These are phyloP conservation scores for Monosporozyma aerobia DNA, from an alignment of 805 yeast species.

Conservation along the genomic window DNA sequence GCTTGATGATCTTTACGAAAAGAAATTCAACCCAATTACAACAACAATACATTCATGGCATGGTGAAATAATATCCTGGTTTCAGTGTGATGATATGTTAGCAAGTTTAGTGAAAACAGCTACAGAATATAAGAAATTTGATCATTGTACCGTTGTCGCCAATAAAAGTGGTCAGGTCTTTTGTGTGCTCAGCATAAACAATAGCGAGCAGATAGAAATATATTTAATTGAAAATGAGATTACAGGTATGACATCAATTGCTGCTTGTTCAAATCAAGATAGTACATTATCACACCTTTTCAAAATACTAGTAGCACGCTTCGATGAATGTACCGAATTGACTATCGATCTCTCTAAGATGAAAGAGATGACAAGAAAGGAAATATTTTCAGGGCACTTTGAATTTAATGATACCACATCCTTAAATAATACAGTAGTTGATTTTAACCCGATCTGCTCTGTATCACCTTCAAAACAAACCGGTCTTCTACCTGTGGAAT, in stretches of 20 bases:
- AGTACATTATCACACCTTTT: neutral
- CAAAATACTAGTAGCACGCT: neutral
- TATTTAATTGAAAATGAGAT: neutral
- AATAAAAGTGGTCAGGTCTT: neutral
- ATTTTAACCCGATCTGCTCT: neutral
- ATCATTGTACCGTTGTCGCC: neutral
- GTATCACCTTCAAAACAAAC: neutral
- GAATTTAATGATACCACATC: neutral
- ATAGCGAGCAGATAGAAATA: neutral
- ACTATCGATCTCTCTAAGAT: neutral
- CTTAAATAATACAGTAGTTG: neutral
- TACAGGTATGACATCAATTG: neutral
- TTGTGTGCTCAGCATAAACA: neutral
- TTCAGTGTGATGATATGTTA: neutral
- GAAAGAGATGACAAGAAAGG: neutral
- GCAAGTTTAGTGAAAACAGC: neutral
- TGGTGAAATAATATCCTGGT: neutral
- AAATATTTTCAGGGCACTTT: neutral
- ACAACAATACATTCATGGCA: neutral
- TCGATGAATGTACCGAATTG: neutral
- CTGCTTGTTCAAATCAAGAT: neutral
- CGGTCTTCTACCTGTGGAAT: neutral
- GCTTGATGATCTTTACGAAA: neutral
- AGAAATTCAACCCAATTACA: neutral
- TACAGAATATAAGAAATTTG: neutral